Evolutionary conservation across 495 filamentous ascomycete species (phyloP), one percentile per base, ranked within the genome.

Genomic region (Penicillium arizonense): DNA sequence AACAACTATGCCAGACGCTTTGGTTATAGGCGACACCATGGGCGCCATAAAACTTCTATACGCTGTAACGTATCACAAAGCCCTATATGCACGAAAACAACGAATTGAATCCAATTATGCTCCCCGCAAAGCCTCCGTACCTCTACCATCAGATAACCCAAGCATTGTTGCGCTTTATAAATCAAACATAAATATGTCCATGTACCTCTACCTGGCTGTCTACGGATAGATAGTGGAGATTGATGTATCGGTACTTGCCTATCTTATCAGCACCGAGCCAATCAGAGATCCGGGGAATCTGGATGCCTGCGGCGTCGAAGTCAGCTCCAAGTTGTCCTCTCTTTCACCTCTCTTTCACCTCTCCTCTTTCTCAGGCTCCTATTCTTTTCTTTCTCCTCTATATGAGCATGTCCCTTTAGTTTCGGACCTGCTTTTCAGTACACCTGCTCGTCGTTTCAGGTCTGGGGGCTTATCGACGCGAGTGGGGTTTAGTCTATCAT

Each of bases 231-330:
- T 6, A 9, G 28, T 30, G 28, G 28, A 9, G 28, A 30, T 7
- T 30, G 5, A 30, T 2, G 12, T 26, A 7, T 12, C 36, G 23
- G 41, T 9, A 3, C 4, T 9, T 23, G 16, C 24, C 18, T 23
- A 28, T 47, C 28, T 30, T 30, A 26, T 37, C 41, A 7, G 26
- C 13, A 18, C 3, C 14, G 16, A 41, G 44, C 59, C 57, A 61
- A 66, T 66, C 47, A 61, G 28, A 18, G 16, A 18, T 18, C 26
- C 6, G 12, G n/a, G 42, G 48, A 68, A 55, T 52, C 24, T 64
- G 51, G 60, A 47, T 68, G 65, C 65, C 65, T 68, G 56, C 38
- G 33, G 52, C 23, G 9, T 42, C 41, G n/a, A 16, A 24, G 34
- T 48, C 51, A 39, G 26, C 36, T 53, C 37, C 20, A 26, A 50